Base-by-base conservation (phyloP, 352 stramenopile genomes). In the Thalassiosira exigua region DNA sequence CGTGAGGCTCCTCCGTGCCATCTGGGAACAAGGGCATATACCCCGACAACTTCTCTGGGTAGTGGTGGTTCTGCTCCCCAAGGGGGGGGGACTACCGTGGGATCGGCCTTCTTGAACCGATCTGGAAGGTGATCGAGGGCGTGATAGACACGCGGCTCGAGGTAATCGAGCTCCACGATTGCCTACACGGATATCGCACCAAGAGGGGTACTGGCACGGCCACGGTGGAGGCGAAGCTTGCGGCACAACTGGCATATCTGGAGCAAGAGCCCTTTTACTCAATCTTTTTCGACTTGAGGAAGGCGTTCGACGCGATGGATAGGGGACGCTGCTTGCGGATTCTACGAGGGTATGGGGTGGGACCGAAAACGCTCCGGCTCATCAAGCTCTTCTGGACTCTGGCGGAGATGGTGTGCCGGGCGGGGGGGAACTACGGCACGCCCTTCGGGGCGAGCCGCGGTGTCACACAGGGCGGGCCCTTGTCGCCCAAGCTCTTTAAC, bases 271-370 rank as follows among this genome's bases (percentile, higher is more conserved):
- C 72, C 0, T 30, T 81, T 19, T 70, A 65, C 41, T 5, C 29
- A 14, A 50, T 81, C 24, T 81, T 71, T 44, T n/a, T 81, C 17
- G 72, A 81, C 41, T 51, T 81, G 2, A 46, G 42, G 5, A 81
- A 81, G 58, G 72, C 72, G 2, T 81, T 65, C 65, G 72, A 81
- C 24, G 50, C 56, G 17, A 50, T 82, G 42, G 73, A 82, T 33
- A 29, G 65, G 26, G 46, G 32, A 30, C 46, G 56, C 1, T 59
- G 53, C 44, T 21, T 82, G 1, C 30, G 42, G 39, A 77, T 78
- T 21, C 21, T 82, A 44, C 19, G 58, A 33, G 54, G 3, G n/a
- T 77, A 82, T 58, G 66, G 66, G 26, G 73, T 82, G 4, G 65
- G 73, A 0, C 48, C 42, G 4, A 39, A 69, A 4, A 51, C 65